Base-by-base conservation (phyloP, 208 protist species). In the Borovskyia barvae region DNA sequence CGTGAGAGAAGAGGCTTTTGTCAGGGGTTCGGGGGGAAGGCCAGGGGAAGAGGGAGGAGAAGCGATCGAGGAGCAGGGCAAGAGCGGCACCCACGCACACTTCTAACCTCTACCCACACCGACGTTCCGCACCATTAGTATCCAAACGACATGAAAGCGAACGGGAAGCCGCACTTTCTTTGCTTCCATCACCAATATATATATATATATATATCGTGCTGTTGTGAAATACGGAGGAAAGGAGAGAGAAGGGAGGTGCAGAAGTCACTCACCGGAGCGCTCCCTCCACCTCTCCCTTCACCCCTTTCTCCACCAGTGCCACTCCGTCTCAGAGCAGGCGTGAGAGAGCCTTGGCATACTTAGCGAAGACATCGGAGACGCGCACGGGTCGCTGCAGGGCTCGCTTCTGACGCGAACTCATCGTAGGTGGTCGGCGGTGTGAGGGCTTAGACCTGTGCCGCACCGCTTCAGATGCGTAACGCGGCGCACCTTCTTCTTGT, bases 341-440 rank as follows among this genome's bases (percentile, higher is more conserved):
- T 6, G 73, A 69, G 48, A 85, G 53, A 7, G 57, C 45, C 19
- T 22, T 59, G 0, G 61, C 33, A 46, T 68, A 68, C 6, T n/a
- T 25, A 22, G 64, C 43, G 52, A 85, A 80, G 5, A 80, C 65
- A 24, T 69, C 50, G 3, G 50, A 58, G 22, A 52, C 53, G 14
- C 58, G 49, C 22, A 66, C 59, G 12, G 56, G 64, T 22, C 48
- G 57, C n/a, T 39, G 43, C 39, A 54, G 25, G 2, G 40, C 35
- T n/a, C 28, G 0, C 8, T 25, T 11, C 20, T 24, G 50, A 35
- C 17, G 19, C 11, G 24, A 36, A 14, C 42, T 30, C 1, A 26
- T 7, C 9, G 15, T n/a, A 2, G 46, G 24, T 0, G 2, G 26
- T 5, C 28, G 36, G 24, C 28, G 20, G 14, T 28, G 14, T 3